These are phyloP conservation scores for Pythium chondricola DNA, from an alignment of 352 stramenopile genomes.

Conservation along the genomic window DNA sequence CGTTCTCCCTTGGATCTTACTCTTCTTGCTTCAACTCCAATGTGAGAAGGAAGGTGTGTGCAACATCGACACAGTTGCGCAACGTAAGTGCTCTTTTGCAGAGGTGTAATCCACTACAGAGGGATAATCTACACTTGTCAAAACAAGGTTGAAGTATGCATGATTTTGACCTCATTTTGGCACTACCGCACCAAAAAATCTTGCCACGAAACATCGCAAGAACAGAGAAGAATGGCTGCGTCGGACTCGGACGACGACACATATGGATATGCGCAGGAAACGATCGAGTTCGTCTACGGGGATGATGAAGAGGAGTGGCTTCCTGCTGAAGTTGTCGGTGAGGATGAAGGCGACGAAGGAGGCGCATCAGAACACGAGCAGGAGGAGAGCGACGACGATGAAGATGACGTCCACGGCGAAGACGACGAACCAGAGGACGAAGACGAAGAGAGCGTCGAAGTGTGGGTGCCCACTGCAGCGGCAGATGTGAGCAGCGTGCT, in stretches of 20 bases:
- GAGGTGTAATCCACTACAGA: too few species aligned
- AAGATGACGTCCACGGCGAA: constrained; percentile 20
- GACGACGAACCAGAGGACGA: constrained; percentile 17
- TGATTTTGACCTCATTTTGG: too few species aligned
- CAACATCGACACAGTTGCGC: too few species aligned
- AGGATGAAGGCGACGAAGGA: constrained; percentile 15
- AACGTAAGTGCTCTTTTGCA: too few species aligned
- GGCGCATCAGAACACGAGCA: constrained; percentile 19
- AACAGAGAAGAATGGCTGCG: constrained; percentile 1
- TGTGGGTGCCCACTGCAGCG: constrained; percentile 16
- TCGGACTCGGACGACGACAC: constrained; percentile 14
- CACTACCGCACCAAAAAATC: too few species aligned
- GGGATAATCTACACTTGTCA: too few species aligned
- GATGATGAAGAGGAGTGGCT: constrained; percentile 15
- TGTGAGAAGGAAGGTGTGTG: too few species aligned
- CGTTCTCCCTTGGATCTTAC: too few species aligned
- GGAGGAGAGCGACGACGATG: constrained; percentile 24
- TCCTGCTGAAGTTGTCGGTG: constrained; percentile 3
- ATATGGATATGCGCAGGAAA: neutral
- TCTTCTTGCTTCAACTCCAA: too few species aligned
- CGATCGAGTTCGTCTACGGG: constrained; percentile 1
- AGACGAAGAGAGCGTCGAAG: constrained; percentile 18
- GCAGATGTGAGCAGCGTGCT: constrained; percentile 25
- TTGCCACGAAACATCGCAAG: neutral
- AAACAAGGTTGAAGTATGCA: too few species aligned